These are phyloP conservation scores for Exophiala lecanii-corni DNA, from an alignment of 2,329 filamentous ascomycete genomes.

Conservation along the genomic window DNA sequence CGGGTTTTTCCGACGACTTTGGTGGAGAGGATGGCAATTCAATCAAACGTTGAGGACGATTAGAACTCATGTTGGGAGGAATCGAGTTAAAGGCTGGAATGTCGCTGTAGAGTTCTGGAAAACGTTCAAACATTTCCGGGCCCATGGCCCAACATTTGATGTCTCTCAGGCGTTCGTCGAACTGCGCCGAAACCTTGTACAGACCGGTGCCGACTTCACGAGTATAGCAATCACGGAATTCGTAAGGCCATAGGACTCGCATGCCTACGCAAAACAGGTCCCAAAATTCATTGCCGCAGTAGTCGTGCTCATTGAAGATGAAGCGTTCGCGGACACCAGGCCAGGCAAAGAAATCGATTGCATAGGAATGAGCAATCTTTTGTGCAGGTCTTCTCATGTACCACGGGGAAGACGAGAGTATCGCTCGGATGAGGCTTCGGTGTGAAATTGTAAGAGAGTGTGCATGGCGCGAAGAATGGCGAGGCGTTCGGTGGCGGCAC, in stretches of 20 bases:
- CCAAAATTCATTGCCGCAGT: constrained; percentile 26
- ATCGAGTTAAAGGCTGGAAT: constrained; percentile 23
- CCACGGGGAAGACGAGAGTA: constrained; percentile 23
- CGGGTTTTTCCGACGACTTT: background rate
- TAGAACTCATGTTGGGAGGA: constrained; percentile 6
- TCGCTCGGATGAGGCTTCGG: constrained; percentile 17
- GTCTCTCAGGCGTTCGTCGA: constrained; percentile 22
- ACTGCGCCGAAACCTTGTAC: constrained; percentile 24
- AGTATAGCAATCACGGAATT: constrained; percentile 26
- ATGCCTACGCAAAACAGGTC: constrained; percentile 17
- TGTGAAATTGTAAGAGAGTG: constrained; percentile 22
- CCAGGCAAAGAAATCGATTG: constrained; percentile 26
- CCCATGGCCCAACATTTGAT: constrained; percentile 26
- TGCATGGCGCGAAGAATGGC: constrained; percentile 24
- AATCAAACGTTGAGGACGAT: background rate
- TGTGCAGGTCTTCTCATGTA: constrained; percentile 23
- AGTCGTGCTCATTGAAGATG: constrained; percentile 24
- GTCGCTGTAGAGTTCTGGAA: constrained; percentile 23
- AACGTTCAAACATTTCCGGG: constrained; percentile 22
- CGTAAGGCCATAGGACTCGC: constrained; percentile 23
- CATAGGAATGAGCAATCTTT: constrained; percentile 24
- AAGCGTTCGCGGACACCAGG: constrained; percentile 26
- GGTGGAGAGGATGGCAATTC: background rate
- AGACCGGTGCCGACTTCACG: constrained; percentile 22
- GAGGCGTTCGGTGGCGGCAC: constrained; percentile 20